Conservation (phyloP, 495 filamentous ascomycete genomes). For the Penicillium nucicola region DNA sequence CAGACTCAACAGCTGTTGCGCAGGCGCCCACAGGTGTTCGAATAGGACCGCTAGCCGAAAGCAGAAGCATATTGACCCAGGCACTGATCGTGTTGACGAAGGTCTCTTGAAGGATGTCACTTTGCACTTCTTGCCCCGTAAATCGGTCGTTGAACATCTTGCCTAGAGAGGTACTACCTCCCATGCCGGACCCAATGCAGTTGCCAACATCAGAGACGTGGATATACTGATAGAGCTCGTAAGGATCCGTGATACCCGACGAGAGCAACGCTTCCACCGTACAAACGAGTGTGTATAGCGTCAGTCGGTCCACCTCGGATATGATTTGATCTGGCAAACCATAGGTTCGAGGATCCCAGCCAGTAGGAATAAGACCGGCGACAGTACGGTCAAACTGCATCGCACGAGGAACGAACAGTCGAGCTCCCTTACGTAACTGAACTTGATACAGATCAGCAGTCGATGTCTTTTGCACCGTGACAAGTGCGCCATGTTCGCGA, state of each 20-base stretch:
- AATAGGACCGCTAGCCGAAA: conserved; percentile 96
- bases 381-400: conserved; percentile 94
- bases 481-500: conserved; percentile 92
- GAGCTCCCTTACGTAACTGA: conserved; percentile 88
- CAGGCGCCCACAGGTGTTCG: conserved; percentile 98
- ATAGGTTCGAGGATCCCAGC: conserved; percentile 92
- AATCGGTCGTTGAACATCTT: conserved; percentile 98
- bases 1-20: conserved; percentile 92
- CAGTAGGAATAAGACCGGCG: conserved; percentile 92
- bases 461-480: conserved; percentile 90
- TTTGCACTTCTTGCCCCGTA: conserved; percentile 93
- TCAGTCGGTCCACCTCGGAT: conserved; percentile 92
- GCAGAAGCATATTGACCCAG: conserved; percentile 97
- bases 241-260: conserved; percentile 94
- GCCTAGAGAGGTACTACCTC: conserved; percentile 83
- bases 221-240: conserved; percentile 99
- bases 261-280: conserved; percentile 85
- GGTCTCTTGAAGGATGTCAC: conserved; percentile 97
- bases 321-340: conserved; percentile 97
- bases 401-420: conserved; percentile 90
- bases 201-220: conserved; percentile 97
- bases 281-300: conserved; percentile 88
- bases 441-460: conserved; percentile 93
- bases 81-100: conserved; percentile 99
- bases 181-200: conserved; percentile 95